A percentile compares a stretch with the other conserved stretches of the same genome.
phyloP scores from a whole-genome alignment of 2,329 filamentous ascomycete genomes.

The Alternaria novae-zelandiae region DNA sequence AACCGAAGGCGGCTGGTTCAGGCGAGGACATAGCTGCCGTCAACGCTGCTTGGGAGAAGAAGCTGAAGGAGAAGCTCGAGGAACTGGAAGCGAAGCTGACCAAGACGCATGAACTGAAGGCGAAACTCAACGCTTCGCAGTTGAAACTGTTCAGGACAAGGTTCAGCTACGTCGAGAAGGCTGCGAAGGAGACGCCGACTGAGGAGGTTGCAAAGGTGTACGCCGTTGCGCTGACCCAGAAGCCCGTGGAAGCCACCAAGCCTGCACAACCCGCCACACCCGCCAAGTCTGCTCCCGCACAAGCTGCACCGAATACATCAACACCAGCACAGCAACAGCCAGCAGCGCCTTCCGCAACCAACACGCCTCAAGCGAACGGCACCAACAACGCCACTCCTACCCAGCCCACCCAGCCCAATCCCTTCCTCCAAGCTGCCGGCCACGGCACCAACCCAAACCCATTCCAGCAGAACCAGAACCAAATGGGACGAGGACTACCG shows the following conservation, averaged over 20 bases:
- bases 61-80: conserved; percentile 44
- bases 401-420: conserved; percentile 16
- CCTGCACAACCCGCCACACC: conserved; percentile 28
- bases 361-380: conserved; percentile 23
- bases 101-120: conserved; percentile 65
- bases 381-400: conserved; percentile 11
- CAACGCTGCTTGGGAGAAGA: conserved; percentile 47
- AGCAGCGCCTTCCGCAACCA: neutral
- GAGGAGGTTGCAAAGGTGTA: conserved; percentile 86
- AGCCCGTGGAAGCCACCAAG: conserved; percentile 43
- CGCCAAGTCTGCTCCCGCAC: conserved; percentile 14
- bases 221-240: conserved; percentile 76
- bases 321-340: conserved; percentile 23
- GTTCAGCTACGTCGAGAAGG: conserved; percentile 77
- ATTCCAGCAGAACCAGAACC: conserved; percentile 18
- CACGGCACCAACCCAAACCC: conserved; percentile 17
- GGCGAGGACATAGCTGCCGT: conserved; percentile 24
- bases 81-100: conserved; percentile 61
- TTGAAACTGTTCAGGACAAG: conserved; percentile 70
- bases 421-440: conserved; percentile 19
- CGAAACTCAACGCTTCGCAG: conserved; percentile 74
- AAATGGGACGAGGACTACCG: conserved; percentile 27
- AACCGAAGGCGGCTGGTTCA: conserved; percentile 17
- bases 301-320: conserved; percentile 7
- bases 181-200: conserved; percentile 83